Evolutionary conservation across 2,329 filamentous ascomycete species (phyloP).

Genomic region (Chaetomium globosum): DNA sequence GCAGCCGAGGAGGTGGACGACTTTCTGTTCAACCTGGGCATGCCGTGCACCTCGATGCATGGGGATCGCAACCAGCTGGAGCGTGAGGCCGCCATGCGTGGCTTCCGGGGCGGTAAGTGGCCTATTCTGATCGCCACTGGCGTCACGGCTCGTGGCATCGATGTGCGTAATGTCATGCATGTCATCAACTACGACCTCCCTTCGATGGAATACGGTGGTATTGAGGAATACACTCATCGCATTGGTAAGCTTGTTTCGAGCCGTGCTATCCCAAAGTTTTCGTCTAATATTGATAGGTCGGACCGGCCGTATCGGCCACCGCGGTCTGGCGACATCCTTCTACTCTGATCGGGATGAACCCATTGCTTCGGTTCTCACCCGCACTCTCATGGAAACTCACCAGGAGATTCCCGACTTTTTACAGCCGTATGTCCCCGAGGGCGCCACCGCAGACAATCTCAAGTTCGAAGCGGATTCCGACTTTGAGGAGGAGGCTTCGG

Average conservation of each 20-base stretch:
- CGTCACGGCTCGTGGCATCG: constrained; percentile 83
- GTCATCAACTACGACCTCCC: constrained; percentile 95
- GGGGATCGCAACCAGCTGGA: constrained; percentile 83
- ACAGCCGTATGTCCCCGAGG: constrained; percentile 62
- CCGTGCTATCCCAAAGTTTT: neutral
- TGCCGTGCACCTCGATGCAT: constrained; percentile 89
- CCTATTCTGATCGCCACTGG: constrained; percentile 87
- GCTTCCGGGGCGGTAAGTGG: constrained; percentile 73
- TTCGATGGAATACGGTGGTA: constrained; percentile 73
- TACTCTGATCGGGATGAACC: constrained; percentile 77
- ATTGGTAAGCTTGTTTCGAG: constrained; percentile 65
- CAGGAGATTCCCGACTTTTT: constrained; percentile 85
- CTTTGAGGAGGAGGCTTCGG: constrained; percentile 46
- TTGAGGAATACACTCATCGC: constrained; percentile 90
- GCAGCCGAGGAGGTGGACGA: constrained; percentile 85
- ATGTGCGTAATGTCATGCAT: constrained; percentile 83
- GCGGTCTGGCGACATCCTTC: constrained; percentile 84
- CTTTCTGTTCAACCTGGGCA: constrained; percentile 74
- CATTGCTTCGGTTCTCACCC: constrained; percentile 73
- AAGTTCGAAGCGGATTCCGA: constrained; percentile 61
- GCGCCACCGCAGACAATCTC: constrained; percentile 49
- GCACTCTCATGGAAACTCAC: constrained; percentile 76
- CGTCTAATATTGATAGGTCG: constrained; percentile 61
- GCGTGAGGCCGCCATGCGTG: constrained; percentile 86
- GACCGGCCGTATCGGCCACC: constrained; percentile 89